Evolutionary conservation across 805 yeast species (phyloP).

Genomic region (Wickerhamomyces mucosus): DNA sequence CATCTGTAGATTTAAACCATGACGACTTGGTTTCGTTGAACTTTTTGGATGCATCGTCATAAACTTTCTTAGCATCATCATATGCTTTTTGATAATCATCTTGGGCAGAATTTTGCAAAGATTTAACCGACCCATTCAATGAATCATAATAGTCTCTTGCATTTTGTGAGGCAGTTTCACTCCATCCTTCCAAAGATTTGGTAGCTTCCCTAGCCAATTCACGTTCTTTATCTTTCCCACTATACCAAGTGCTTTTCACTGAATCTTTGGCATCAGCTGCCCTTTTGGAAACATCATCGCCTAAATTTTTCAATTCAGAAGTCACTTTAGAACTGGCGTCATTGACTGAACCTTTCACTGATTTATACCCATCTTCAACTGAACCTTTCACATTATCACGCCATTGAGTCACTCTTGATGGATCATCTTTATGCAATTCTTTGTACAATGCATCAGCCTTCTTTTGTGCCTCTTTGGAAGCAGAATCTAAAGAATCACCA

Average conservation of each 20-base stretch:
- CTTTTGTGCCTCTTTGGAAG: constrained; percentile 10
- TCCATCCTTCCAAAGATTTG: constrained; percentile 34
- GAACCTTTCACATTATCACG: constrained; percentile 11
- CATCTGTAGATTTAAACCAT: constrained; percentile 20
- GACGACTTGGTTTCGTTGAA: constrained; percentile 25
- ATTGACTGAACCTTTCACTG: constrained; percentile 7
- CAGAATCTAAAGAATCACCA: constrained; percentile 5
- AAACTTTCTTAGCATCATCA: constrained; percentile 23
- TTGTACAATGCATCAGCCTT: constrained; percentile 12
- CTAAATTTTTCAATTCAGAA: constrained; percentile 2
- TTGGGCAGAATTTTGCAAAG: constrained; percentile 7
- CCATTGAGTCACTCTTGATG: constrained; percentile 14
- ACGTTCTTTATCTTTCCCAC: constrained; percentile 16
- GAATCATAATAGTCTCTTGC: constrained; percentile 19
- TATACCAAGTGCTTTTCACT: constrained; percentile 7
- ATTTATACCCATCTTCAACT: constrained; percentile 9
- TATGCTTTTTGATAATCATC: constrained; percentile 8
- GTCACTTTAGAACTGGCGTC: constrained; percentile 5
- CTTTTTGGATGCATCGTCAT: constrained; percentile 25
- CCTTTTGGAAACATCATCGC: constrained; percentile 3
- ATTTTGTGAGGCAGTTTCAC: constrained; percentile 30
- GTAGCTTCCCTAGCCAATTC: constrained; percentile 24
- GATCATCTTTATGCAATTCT: constrained; percentile 10
- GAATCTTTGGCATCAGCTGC: constrained; percentile 6
- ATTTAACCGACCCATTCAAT: constrained; percentile 4